Conservation (phyloP, 108 stramenopile genomes). For the Schizochytrium sp. region DNA sequence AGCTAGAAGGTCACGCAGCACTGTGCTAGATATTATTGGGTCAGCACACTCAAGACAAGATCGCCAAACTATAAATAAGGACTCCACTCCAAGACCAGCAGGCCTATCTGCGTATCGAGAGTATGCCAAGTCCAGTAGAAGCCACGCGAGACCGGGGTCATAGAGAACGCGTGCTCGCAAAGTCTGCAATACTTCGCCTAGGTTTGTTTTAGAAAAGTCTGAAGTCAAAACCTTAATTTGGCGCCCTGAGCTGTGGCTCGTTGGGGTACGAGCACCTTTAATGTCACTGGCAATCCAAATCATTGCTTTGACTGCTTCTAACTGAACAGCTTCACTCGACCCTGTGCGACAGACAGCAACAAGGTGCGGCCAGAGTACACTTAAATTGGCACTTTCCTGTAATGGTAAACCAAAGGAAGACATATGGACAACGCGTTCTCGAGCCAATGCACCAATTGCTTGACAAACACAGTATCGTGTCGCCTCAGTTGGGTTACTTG, state of each 20-base stretch:
- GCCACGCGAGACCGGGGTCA: conserved; percentile 26
- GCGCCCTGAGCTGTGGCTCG: conserved; percentile 1
- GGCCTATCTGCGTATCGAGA: not conserved
- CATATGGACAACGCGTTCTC: not conserved
- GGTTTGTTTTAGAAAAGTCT: not conserved
- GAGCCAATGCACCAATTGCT: not conserved
- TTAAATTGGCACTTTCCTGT: not conserved
- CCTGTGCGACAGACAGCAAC: conserved; percentile 1
- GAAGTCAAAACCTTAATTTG: not conserved
- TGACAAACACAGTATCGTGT: conserved; percentile 12
- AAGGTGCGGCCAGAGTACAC: conserved; percentile 3
- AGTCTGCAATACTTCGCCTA: conserved; percentile 6
- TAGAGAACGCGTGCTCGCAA: not conserved
- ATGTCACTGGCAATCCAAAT: conserved; percentile 27
- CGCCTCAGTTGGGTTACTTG: not conserved
- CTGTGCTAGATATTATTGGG: not conserved
- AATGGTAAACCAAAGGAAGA: not conserved
- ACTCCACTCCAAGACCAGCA: not conserved
- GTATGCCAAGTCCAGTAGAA: conserved; percentile 26
- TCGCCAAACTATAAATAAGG: not conserved
- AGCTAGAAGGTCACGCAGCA: conserved; percentile 12
- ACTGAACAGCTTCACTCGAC: not conserved
- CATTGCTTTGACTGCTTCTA: conserved; percentile 14
- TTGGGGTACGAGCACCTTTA: not conserved
- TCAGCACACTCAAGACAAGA: not conserved